Evolutionary conservation across 2,329 filamentous ascomycete genomes (phyloP).

Genomic region (Botrytis byssoidea): DNA sequence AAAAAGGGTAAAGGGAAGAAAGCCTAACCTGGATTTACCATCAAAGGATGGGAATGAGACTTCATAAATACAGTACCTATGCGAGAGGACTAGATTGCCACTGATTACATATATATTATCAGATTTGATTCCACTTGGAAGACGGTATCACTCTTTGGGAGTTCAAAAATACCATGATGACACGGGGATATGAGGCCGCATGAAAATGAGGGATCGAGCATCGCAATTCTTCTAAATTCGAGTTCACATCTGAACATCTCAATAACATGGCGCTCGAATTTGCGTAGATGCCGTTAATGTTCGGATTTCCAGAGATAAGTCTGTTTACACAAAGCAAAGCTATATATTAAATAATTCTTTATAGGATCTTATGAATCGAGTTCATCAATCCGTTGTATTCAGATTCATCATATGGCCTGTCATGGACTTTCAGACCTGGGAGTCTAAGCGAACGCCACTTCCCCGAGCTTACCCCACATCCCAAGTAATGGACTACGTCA

Average conservation of each 20-base stretch:
- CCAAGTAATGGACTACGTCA: neutral
- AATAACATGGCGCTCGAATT: neutral
- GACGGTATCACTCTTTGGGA: slow-evolving; percentile 32
- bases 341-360: neutral
- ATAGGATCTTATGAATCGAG: neutral
- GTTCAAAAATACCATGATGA: slow-evolving; percentile 28
- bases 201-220: neutral
- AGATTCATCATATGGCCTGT: neutral
- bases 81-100: slow-evolving; percentile 39
- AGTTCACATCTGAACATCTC: neutral
- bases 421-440: neutral
- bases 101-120: slow-evolving; percentile 39
- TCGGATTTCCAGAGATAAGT: neutral
- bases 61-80: slow-evolving; percentile 43
- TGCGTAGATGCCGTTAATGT: neutral
- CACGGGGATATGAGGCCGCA: slow-evolving; percentile 6
- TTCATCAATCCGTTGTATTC: neutral
- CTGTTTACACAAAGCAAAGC: too few relatives aligned
- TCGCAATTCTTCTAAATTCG: neutral
- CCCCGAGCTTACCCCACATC: neutral
- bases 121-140: slow-evolving; percentile 41
- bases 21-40: slow-evolving; percentile 43
- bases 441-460: neutral
- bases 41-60: slow-evolving; percentile 38
- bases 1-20: slow-evolving; percentile 34